Evolutionary conservation across 192 early-diverging fungal species (phyloP).

Genomic region (Linnemannia zychae): DNA sequence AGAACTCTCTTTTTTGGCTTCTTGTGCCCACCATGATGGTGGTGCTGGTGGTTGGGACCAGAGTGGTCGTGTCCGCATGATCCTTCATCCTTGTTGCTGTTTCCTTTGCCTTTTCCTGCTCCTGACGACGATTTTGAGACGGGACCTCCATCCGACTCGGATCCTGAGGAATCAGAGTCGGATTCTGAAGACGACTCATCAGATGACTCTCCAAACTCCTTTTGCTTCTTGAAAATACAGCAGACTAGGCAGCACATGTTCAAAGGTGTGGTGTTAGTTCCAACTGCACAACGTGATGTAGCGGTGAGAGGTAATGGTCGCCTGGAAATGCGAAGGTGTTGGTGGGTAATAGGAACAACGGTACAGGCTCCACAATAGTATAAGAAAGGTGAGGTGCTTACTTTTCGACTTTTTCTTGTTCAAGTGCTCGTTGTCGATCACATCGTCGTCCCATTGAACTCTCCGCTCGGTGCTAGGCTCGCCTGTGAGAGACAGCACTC

Average conservation of each 20-base stretch:
- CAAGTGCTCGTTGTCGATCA: constrained; percentile 79
- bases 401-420: constrained; percentile 79
- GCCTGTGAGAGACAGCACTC: constrained; percentile 66
- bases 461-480: constrained; percentile 54
- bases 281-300: background rate
- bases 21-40: constrained; percentile 21
- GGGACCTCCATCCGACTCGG: constrained; percentile 51
- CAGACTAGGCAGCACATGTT: constrained; percentile 67
- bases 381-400: constrained; percentile 18
- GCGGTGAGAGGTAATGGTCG: no score
- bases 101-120: constrained; percentile 8
- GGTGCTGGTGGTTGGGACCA: constrained; percentile 31
- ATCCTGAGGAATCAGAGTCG: constrained; percentile 50
- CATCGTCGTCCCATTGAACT: constrained; percentile 76
- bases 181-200: constrained; percentile 62
- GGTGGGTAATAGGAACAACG: no score
- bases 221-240: constrained; percentile 79
- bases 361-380: background rate
- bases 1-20: constrained; percentile 40
- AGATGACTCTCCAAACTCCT: constrained; percentile 63
- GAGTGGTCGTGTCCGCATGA: constrained; percentile 22
- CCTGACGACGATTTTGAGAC: constrained; percentile 9
- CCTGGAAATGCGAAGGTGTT: no score
- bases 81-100: constrained; percentile 4
- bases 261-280: background rate